Conservation (phyloP, 2,329 filamentous ascomycete species). For the Hypoxylon sp. region DNA sequence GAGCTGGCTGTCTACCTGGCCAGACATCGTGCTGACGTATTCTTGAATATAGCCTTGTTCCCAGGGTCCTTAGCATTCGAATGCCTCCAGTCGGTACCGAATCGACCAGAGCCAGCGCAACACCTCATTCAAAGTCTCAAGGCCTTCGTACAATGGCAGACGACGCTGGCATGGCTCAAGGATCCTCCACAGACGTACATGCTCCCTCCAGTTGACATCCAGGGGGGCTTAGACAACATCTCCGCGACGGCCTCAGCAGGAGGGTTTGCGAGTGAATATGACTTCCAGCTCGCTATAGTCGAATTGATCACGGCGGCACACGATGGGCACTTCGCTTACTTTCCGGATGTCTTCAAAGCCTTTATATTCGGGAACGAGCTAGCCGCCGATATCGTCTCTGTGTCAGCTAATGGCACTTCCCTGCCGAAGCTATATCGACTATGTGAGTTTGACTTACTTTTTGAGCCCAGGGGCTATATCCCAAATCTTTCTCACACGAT, state of each 20-base stretch:
- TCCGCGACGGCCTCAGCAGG: conserved; percentile 56
- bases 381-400: conserved; percentile 63
- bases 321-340: conserved; percentile 73
- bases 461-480: neutral
- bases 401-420: conserved; percentile 70
- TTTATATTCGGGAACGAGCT: conserved; percentile 60
- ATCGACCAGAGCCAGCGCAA: conserved; percentile 52
- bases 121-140: conserved; percentile 55
- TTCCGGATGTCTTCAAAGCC: conserved; percentile 65
- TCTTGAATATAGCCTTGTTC: conserved; percentile 51
- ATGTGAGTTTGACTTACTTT: conserved; percentile 49
- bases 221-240: conserved; percentile 60
- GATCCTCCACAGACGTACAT: conserved; percentile 65
- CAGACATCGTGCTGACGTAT: conserved; percentile 3
- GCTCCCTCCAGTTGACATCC: conserved; percentile 62
- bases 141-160: conserved; percentile 62
- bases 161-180: conserved; percentile 61
- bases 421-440: conserved; percentile 69
- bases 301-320: conserved; percentile 66
- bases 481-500: conserved; percentile 27
- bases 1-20: too few species aligned
- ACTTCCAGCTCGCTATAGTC: conserved; percentile 67
- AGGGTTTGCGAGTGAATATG: conserved; percentile 65
- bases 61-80: conserved; percentile 54
- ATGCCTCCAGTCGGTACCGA: conserved; percentile 57